Conservation (phyloP, 139 green algal species). For the Eudorina sp. region DNA sequence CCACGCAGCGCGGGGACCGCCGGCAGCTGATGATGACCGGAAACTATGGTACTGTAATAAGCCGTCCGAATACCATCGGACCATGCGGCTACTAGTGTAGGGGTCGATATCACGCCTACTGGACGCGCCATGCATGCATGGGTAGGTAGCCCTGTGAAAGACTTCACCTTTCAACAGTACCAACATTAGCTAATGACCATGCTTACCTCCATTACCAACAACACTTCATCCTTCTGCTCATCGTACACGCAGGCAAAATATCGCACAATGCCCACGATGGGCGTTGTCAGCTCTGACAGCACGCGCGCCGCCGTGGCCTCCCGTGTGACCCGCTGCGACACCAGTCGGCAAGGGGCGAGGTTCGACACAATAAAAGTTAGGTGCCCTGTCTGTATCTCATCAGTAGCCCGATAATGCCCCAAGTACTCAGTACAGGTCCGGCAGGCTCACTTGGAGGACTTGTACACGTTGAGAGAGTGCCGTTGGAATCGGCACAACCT, state of each 20-base stretch:
- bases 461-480: neutral
- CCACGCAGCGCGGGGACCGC: too few relatives aligned
- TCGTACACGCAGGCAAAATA: slow-evolving; percentile 29
- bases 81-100: too few relatives aligned
- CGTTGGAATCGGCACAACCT: neutral
- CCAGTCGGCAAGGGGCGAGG: neutral
- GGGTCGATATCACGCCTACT: too few relatives aligned
- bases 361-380: neutral
- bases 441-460: neutral
- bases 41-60: too few relatives aligned
- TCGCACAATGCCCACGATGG: neutral
- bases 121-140: too few relatives aligned
- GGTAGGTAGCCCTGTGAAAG: too few relatives aligned
- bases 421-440: too few relatives aligned
- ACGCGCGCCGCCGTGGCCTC: neutral
- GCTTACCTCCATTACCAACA: slow-evolving; percentile 24
- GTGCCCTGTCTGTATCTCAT: too few relatives aligned
- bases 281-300: neutral
- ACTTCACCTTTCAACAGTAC: too few relatives aligned
- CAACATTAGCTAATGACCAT: too few relatives aligned
- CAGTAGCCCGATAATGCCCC: neutral
- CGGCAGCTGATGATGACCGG: too few relatives aligned
- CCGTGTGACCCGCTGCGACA: neutral
- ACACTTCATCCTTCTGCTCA: neutral
- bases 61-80: too few relatives aligned